Percentiles rank a stretch among this genome's conserved stretches.
Conservation (phyloP, 495 filamentous ascomycete species). For the Xylaria bambusicola region DNA sequence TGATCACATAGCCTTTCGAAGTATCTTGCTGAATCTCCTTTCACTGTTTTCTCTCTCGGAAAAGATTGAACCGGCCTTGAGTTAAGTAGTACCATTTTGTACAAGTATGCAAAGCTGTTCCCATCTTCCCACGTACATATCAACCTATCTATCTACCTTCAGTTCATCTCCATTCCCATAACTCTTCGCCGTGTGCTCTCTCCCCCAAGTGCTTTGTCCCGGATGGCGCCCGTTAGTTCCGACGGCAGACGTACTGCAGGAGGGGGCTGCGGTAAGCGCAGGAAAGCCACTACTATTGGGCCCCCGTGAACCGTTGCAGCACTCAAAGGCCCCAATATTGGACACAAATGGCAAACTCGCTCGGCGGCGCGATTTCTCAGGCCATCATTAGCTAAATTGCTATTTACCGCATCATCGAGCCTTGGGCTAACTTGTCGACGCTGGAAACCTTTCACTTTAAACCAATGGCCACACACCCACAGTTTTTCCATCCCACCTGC, state of each 20-base stretch:
- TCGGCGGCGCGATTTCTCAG: not conserved
- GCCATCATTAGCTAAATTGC: not conserved
- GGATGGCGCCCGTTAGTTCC: not conserved
- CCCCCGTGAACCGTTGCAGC: not conserved
- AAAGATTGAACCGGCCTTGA: too few relatives aligned
- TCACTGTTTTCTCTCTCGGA: not conserved
- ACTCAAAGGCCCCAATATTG: not conserved
- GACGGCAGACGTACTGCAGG: not conserved
- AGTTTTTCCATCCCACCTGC: too few relatives aligned
- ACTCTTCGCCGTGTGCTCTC: not conserved
- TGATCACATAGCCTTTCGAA: not conserved
- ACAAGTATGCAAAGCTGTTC: too few relatives aligned
- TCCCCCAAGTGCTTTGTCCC: not conserved
- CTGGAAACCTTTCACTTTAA: not conserved
- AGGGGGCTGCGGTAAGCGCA: not conserved
- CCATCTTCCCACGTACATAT: not conserved
- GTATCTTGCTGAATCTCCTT: too few relatives aligned
- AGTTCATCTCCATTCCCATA: not conserved
- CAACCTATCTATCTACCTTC: not conserved
- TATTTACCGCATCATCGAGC: not conserved
- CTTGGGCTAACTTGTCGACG: not conserved
- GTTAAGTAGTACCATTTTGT: too few relatives aligned
- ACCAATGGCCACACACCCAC: slow-evolving; percentile 8
- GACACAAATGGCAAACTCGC: not conserved
- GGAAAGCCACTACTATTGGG: not conserved